Percentiles rank a stretch among this genome's conserved stretches.
Evolutionary conservation across 257 asterid species (phyloP).

Genomic region (Gentiana dahurica): DNA sequence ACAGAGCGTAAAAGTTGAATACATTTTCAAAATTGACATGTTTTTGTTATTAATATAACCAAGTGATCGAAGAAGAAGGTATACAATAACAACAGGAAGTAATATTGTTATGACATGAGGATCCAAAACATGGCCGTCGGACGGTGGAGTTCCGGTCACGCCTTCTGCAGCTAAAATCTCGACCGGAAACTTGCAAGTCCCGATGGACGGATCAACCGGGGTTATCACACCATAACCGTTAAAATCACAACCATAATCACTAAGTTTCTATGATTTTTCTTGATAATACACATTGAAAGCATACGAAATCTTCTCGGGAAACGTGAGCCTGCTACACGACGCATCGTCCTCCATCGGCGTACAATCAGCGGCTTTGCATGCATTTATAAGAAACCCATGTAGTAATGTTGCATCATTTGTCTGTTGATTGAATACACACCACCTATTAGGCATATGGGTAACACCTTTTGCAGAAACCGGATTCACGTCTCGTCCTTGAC

Average conservation of each 20-base stretch:
- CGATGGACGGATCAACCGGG: slow-evolving; percentile 22
- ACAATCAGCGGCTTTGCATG: slow-evolving; percentile 16
- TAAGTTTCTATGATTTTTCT: slow-evolving; percentile 2
- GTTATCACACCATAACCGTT: slow-evolving; percentile 38
- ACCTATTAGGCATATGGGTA: slow-evolving; percentile 30
- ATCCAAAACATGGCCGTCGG: too few species aligned
- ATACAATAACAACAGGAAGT: too few species aligned
- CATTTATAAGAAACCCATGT: not conserved
- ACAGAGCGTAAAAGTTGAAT: too few species aligned
- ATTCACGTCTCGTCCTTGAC: slow-evolving; percentile 19
- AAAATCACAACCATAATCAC: slow-evolving; percentile 16
- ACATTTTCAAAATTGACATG: too few species aligned
- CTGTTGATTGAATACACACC: slow-evolving; percentile 39
- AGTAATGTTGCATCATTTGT: not conserved
- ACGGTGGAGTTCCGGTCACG: too few species aligned
- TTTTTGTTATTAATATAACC: too few species aligned
- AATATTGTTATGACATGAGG: too few species aligned
- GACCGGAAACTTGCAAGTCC: slow-evolving; percentile 39
- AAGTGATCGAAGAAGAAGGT: too few species aligned
- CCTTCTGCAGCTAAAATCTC: slow-evolving; percentile 27
- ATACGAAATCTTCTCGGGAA: slow-evolving; percentile 10
- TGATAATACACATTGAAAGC: slow-evolving; percentile 21
- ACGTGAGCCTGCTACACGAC: slow-evolving; percentile 10
- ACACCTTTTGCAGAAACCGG: slow-evolving; percentile 39
- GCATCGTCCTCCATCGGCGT: slow-evolving; percentile 11